These are phyloP conservation scores for Immersiella caudata DNA, from an alignment of 495 filamentous ascomycete species.

Conservation along the genomic window DNA sequence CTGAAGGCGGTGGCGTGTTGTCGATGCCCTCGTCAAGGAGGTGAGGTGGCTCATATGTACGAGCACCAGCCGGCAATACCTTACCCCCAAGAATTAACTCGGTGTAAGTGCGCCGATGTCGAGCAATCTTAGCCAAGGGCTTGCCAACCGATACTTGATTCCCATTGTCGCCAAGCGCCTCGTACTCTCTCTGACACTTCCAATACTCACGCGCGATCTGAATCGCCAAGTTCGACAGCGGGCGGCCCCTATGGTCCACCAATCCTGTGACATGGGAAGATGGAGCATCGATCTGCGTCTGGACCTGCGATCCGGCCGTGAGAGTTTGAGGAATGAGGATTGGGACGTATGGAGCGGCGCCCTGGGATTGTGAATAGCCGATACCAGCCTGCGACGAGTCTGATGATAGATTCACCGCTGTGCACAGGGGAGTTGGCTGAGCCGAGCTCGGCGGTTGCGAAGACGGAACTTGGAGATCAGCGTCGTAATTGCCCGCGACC, in stretches of 20 bases:
- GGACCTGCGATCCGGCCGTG: neutral
- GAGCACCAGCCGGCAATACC: conserved; percentile 15
- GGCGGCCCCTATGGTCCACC: neutral
- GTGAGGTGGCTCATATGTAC: conserved; percentile 26
- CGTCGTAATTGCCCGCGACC: neutral
- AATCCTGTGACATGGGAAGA: neutral
- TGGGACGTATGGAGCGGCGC: too few species aligned
- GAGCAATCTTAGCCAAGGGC: neutral
- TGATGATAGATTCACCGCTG: too few species aligned
- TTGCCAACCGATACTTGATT: neutral
- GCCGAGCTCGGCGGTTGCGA: neutral
- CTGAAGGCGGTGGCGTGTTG: neutral
- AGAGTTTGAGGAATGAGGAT: too few species aligned
- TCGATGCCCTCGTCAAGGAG: conserved; percentile 1
- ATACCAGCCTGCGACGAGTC: too few species aligned
- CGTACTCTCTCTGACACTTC: neutral
- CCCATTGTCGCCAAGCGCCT: neutral
- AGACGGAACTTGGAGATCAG: neutral
- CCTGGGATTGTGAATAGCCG: too few species aligned
- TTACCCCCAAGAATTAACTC: conserved; percentile 9
- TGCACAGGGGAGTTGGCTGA: too few species aligned
- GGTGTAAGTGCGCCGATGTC: conserved; percentile 13
- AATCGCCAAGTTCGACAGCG: neutral
- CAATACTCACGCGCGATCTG: neutral
- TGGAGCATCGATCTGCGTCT: neutral